Evolutionary conservation across 257 asterid genomes (phyloP).

Genomic region (Vinca minor): DNA sequence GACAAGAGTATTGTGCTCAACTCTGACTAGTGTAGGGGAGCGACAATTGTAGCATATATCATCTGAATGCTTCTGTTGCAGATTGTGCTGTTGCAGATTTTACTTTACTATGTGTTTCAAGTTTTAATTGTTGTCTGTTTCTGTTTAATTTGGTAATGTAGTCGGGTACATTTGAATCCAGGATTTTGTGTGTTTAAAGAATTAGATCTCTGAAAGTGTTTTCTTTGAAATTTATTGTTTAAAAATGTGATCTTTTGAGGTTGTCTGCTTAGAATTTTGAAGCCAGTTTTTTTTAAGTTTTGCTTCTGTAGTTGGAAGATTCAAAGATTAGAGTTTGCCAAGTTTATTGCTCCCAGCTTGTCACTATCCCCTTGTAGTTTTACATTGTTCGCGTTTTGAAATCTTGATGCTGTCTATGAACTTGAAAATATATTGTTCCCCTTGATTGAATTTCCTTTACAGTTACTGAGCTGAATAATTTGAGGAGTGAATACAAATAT

Average conservation of each 20-base stretch:
- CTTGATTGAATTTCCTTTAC: background rate
- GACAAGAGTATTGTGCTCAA: too few relatives aligned
- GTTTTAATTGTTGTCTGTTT: background rate
- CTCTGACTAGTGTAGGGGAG: too few relatives aligned
- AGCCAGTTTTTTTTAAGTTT: background rate
- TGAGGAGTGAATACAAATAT: background rate
- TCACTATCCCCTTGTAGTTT: background rate
- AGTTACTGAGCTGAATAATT: background rate
- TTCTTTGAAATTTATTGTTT: background rate
- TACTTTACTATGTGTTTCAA: too few relatives aligned
- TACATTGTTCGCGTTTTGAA: background rate
- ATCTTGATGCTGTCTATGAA: background rate
- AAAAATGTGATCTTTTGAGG: background rate
- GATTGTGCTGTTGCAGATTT: too few relatives aligned
- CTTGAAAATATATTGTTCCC: background rate
- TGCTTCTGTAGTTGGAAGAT: background rate
- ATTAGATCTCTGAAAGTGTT: background rate
- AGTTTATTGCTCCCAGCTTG: background rate
- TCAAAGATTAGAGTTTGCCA: too few relatives aligned
- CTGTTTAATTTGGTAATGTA: background rate
- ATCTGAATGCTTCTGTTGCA: too few relatives aligned
- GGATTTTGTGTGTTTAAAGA: background rate
- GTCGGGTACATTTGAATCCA: background rate
- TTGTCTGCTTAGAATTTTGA: background rate
- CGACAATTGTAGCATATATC: too few relatives aligned